Evolutionary conservation across 2,329 filamentous ascomycete species (phyloP).

Genomic region (Paecilomyces variotii): DNA sequence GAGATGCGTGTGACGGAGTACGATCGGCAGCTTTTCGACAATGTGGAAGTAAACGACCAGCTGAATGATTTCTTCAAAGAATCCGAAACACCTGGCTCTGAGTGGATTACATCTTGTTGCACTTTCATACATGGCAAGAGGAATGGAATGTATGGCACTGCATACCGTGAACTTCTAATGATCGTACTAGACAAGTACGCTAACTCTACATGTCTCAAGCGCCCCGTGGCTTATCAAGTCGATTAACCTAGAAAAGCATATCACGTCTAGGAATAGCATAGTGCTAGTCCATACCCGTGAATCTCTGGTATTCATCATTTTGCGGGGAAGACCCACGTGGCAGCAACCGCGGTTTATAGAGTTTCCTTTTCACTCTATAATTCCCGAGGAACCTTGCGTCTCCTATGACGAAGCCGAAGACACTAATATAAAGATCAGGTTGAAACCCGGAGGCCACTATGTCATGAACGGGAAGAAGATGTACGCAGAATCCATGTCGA

Average conservation of each 20-base stretch:
- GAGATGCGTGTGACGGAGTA: slow-evolving; percentile 3
- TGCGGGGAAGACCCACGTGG: neutral
- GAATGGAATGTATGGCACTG: neutral
- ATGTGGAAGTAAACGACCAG: slow-evolving; percentile 2
- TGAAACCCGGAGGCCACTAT: slow-evolving; percentile 1
- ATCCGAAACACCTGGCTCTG: neutral
- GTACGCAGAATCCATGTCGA: neutral
- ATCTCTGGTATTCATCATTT: neutral
- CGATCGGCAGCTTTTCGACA: slow-evolving; percentile 4
- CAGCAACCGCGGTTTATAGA: neutral
- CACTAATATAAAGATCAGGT: slow-evolving; percentile 1
- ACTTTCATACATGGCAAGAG: neutral
- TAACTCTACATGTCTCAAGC: neutral
- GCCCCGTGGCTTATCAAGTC: neutral
- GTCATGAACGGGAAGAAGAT: slow-evolving; percentile 6
- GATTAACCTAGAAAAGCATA: neutral
- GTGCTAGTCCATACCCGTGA: neutral
- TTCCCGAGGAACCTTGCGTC: neutral
- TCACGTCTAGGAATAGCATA: neutral
- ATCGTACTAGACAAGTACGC: neutral
- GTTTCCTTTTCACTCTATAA: neutral
- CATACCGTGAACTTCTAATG: neutral
- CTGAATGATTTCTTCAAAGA: slow-evolving; percentile 3
- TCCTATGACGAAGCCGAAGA: neutral
- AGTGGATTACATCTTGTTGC: neutral